Base-by-base conservation (phyloP, 2,329 filamentous ascomycete genomes). In the Ophioceras dolichostomum region DNA sequence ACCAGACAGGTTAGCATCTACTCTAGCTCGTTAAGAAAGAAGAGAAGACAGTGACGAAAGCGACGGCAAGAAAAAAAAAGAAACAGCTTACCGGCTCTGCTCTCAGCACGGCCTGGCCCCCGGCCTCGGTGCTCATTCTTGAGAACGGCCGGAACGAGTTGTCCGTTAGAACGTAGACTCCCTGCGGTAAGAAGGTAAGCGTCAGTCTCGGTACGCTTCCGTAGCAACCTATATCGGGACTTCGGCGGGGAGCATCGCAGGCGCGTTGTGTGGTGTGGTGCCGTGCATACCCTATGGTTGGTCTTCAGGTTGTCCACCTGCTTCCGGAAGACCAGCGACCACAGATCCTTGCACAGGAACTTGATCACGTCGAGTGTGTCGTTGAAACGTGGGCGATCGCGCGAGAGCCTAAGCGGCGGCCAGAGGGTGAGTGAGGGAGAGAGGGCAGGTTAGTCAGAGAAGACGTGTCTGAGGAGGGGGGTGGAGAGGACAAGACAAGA, bases 221-320 rank as follows among this genome's bases (percentile, higher is more conserved):
- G n/a, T n/a, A n/a, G n/a, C n/a, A n/a, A n/a, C n/a, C n/a, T n/a
- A n/a, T n/a, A n/a, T n/a, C n/a, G n/a, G n/a, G n/a, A n/a, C n/a
- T n/a, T n/a, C n/a, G n/a, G n/a, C n/a, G n/a, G n/a, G n/a, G n/a
- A n/a, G n/a, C n/a, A n/a, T n/a, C n/a, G n/a, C n/a, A n/a, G n/a
- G n/a, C n/a, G n/a, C n/a, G n/a, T n/a, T n/a, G n/a, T n/a, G n/a
- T n/a, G n/a, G n/a, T n/a, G n/a, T n/a, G n/a, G 32, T 39, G 36
- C 6, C 28, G n/a, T 18, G 48, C 68, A 14, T 64, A 86, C 82
- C 49, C 91, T 70, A 57, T 98, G 91, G 55, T 98, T 98, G 8
- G 91, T 98, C 63, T 98, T 98, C 33, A 98, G 70, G 56, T 98
- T 98, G 60, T 98, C 91, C 53, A 98, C 85, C 58, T 96, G 93